A percentile compares a stretch with the other conserved stretches of the same genome.
phyloP scores from a whole-genome alignment of 768 basidiomycete species.

The Boletus tomentosulus region DNA sequence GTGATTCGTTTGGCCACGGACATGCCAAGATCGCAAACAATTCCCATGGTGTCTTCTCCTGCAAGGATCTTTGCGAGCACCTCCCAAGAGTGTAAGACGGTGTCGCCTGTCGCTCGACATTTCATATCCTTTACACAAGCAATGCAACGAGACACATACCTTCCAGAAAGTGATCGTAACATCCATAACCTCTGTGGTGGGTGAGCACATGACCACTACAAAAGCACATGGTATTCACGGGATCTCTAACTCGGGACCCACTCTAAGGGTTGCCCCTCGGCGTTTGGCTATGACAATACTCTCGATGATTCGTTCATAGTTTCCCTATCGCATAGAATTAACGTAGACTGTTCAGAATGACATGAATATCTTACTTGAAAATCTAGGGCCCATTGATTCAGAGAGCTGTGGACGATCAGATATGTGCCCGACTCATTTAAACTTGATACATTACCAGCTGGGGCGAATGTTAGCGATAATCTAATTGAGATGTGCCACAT shows the following conservation, averaged over 20 bases:
- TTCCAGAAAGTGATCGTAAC: slow-evolving; percentile 96
- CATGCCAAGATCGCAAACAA: slow-evolving; percentile 98
- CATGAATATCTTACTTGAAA: slow-evolving; percentile 61
- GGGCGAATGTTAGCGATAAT: background rate
- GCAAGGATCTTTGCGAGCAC: slow-evolving; percentile 87
- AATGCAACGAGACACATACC: slow-evolving; percentile 41
- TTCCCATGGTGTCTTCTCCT: slow-evolving; percentile 74
- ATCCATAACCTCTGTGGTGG: slow-evolving; percentile 81
- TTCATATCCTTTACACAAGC: background rate
- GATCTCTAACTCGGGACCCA: slow-evolving; percentile 96
- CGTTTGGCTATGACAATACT: slow-evolving; percentile 88
- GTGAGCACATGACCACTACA: background rate
- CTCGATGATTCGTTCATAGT: slow-evolving; percentile 83
- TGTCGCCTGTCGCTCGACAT: slow-evolving; percentile 65
- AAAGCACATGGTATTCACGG: slow-evolving; percentile 47
- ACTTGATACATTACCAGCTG: slow-evolving; percentile 23
- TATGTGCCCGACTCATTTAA: background rate
- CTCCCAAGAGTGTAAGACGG: slow-evolving; percentile 96
- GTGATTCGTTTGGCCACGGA: slow-evolving; percentile 33
- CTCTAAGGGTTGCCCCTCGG: slow-evolving; percentile 83
- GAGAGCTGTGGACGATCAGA: slow-evolving; percentile 52
- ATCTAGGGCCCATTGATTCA: slow-evolving; percentile 97
- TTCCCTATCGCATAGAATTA: slow-evolving; percentile 55
- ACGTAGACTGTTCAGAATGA: background rate
- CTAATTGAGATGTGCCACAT: slow-evolving; percentile 24